Evolutionary conservation across 192 early-diverging fungal genomes (phyloP), one percentile per base, ranked within the genome.

Genomic region (Neocallimastix lanati): DNA sequence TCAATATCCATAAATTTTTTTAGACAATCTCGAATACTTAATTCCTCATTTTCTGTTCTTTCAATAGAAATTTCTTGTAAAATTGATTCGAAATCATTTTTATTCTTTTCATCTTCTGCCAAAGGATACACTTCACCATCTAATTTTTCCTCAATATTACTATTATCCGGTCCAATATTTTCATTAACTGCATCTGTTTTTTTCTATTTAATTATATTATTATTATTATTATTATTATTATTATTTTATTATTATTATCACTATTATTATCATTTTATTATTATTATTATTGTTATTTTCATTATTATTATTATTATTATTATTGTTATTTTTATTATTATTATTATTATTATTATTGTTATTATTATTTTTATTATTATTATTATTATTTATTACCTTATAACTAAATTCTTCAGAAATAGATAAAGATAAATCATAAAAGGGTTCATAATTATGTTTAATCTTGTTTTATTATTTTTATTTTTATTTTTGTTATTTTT

Each of bases 401-500:
- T 37, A 12, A 7, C 76, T 78, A n/a, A 80, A 81, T 12, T 28
- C 76, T 35, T 83, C 84, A 29, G 76, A 29, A 36, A 81, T 29
- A 9, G 81, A 58, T 40, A 82, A 27, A 27, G 81, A 82, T 38
- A 82, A n/a, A 28, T 82, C 81, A 28, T 29, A 82, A 25, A 76
- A 80, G 4, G 81, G 81, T 77, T 82, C 81, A 29, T 67, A 67
- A n/a, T 0, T 67, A 28, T 76, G n/a, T 92, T 85, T 25, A 90
- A 87, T 40, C 92, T 58, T 88, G 91, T 14, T 82, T 83, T 88
- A 93, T 16, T 93, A 86, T 81, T 92, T 91, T 58, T 85, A 86
- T 28, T 85, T 84, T 81, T 86, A 92, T 2, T 87, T n/a, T n/a
- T n/a, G n/a, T n/a, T n/a, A n/a, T n/a, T n/a, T n/a, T n/a, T n/a